phyloP scores from a whole-genome alignment of 2,329 filamentous ascomycete species.

The Stachybotrys chlorohalonatus region DNA sequence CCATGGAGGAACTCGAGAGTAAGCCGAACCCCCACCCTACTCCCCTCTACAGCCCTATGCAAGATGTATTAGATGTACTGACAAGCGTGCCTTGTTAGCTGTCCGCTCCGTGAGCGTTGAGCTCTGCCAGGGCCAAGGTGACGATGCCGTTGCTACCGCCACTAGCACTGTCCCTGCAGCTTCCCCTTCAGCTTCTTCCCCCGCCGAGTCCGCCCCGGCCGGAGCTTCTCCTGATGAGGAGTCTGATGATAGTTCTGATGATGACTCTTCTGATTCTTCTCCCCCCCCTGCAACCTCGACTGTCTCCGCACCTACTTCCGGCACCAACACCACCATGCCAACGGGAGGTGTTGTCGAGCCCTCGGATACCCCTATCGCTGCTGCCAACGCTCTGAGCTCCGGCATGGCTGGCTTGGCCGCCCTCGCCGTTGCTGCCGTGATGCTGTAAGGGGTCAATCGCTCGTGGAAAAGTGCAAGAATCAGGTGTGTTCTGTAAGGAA shows the following conservation, averaged over 20 bases:
- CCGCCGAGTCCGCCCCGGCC: neutral
- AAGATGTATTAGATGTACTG: no score
- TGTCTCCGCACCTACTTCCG: neutral
- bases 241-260: no score
- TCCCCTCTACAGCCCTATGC: no score
- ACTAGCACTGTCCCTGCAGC: no score
- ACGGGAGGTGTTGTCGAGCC: neutral
- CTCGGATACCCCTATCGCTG: slow-evolving; percentile 1
- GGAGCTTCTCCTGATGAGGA: no score
- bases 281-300: neutral
- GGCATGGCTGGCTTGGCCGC: slow-evolving; percentile 2
- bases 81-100: neutral
- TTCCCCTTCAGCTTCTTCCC: neutral
- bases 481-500: no score
- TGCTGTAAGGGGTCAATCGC: neutral
- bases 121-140: neutral
- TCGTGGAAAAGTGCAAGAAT: no score
- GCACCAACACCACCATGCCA: neutral
- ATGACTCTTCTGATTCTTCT: neutral
- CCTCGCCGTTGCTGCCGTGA: slow-evolving; percentile 1
- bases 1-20: slow-evolving; percentile 25
- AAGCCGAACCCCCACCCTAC: neutral
- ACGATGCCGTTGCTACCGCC: neutral
- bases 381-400: slow-evolving; percentile 1
- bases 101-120: neutral